Percentiles rank a stretch among this genome's conserved stretches.
phyloP scores from a whole-genome alignment of 345 rosid species.

The Aurinia saxatilis region DNA sequence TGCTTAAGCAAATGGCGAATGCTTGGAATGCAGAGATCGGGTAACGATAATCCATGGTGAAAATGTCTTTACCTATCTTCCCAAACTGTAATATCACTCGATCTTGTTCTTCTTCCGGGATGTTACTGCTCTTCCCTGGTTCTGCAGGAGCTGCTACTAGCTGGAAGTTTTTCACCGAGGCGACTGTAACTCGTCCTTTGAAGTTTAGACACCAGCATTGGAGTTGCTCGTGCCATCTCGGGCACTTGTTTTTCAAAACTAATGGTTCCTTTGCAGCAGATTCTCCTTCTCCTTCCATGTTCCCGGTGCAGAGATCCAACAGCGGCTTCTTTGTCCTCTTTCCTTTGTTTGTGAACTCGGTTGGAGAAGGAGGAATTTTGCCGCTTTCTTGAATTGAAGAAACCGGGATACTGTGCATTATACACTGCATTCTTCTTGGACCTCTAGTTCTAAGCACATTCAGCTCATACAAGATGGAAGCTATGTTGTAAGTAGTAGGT shows the following conservation, averaged over 20 bases:
- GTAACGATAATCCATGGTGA: constrained; percentile 90
- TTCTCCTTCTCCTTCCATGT: constrained; percentile 21
- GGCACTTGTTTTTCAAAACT: constrained; percentile 76
- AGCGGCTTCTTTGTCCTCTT: constrained; percentile 45
- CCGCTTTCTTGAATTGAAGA: constrained; percentile 69
- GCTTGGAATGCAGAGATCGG: constrained; percentile 96
- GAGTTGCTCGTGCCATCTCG: constrained; percentile 95
- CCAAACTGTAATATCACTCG: constrained; percentile 85
- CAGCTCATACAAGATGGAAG: constrained; percentile 63
- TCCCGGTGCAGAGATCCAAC: constrained; percentile 32
- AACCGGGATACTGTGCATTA: constrained; percentile 52
- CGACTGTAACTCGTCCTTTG: constrained; percentile 86
- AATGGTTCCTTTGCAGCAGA: constrained; percentile 31
- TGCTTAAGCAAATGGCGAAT: constrained; percentile 91
- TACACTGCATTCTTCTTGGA: constrained; percentile 87
- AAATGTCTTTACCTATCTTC: constrained; percentile 87
- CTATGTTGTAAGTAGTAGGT: constrained; percentile 36
- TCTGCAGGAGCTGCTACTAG: constrained; percentile 65
- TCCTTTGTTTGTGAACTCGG: constrained; percentile 36
- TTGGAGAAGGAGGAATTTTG: constrained; percentile 44
- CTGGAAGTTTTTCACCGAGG: constrained; percentile 94
- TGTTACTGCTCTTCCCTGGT: constrained; percentile 33
- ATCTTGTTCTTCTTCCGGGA: constrained; percentile 60
- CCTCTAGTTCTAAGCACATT: constrained; percentile 83
- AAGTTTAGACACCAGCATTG: constrained; percentile 96